Base-by-base conservation (phyloP, 768 basidiomycete genomes). In the Trametes sanguinea region DNA sequence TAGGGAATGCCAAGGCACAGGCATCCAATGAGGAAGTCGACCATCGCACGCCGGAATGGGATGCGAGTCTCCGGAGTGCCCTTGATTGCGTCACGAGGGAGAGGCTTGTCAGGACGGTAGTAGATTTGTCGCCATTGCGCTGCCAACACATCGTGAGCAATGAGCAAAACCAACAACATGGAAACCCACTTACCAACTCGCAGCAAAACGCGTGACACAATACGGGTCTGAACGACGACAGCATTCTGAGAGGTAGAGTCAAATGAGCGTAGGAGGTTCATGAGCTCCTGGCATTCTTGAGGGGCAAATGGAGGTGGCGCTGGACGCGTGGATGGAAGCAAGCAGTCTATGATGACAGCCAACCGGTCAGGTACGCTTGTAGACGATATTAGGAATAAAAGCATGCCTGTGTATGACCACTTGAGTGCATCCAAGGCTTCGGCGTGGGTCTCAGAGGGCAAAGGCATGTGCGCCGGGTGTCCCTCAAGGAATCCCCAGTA, bases 401-500 rank as follows among this genome's bases (percentile, higher is more conserved):
- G 22, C 22, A 22, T 22, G 22, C 88, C 87, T 2, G 91, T 88
- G 74, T 88, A 91, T 8, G 88, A 84, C 92, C 92, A 94, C 27
- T 84, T 89, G 64, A 94, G 76, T 0, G 84, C 83, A 56, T 93
- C 89, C 68, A 88, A 78, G 1, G 92, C 92, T 65, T 94, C 91
- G 0, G 77, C 73, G 51, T 81, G 81, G 9, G 87, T 86, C 45
- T 78, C 80, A 6, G 74, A 67, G 7, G 87, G 82, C 30, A 93
- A 76, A 0, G 80, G 69, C 7, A 79, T 76, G 71, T 94, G 92
- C 0, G 88, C 89, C 0, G 92, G 92, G 66, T 93, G 90, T 37
- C 82, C 75, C 72, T 92, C 88, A 75, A 94, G 81, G 69, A 87
- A 94, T 6, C 84, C 76, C 92, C 92, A 94, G 69, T 92, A 94